These are phyloP conservation scores for Ajuga reptans DNA, from an alignment of 305 asterid species.

Conservation along the genomic window DNA sequence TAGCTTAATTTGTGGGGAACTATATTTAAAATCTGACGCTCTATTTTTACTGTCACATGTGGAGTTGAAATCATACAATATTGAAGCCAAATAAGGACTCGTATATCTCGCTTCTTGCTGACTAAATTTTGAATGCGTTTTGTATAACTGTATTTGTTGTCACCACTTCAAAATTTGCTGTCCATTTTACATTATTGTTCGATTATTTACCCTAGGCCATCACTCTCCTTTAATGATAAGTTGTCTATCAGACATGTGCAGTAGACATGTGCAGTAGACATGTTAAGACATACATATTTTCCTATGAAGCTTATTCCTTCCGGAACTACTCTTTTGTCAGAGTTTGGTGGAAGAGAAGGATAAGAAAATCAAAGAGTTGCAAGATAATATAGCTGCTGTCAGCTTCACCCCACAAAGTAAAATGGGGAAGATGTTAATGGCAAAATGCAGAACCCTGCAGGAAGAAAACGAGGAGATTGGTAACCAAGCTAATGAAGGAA, in stretches of 20 bases:
- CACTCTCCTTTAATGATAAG: not conserved
- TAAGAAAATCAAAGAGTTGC: constrained; percentile 81
- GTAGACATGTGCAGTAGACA: not conserved
- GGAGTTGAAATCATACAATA: no score
- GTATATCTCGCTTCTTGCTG: not conserved
- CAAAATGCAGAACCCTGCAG: constrained; percentile 87
- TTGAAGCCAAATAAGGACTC: no score
- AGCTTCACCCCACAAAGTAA: constrained; percentile 93
- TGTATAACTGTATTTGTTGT: not conserved
- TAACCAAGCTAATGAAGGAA: constrained; percentile 94
- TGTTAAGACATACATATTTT: not conserved
- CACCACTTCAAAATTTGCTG: not conserved
- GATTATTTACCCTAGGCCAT: not conserved
- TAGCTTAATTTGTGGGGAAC: not conserved
- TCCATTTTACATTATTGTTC: not conserved
- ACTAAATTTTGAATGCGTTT: not conserved
- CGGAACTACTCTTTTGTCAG: constrained; percentile 29
- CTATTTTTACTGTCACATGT: not conserved
- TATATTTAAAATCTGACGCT: not conserved
- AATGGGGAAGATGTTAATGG: constrained; percentile 96
- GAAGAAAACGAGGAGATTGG: constrained; percentile 98
- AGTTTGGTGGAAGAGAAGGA: constrained; percentile 98
- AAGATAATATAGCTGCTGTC: constrained; percentile 81
- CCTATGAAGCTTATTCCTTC: not conserved
- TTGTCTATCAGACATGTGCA: not conserved